These are phyloP conservation scores for Escovopsis sp. DNA, from an alignment of 2,329 filamentous ascomycete species.

Conservation along the genomic window DNA sequence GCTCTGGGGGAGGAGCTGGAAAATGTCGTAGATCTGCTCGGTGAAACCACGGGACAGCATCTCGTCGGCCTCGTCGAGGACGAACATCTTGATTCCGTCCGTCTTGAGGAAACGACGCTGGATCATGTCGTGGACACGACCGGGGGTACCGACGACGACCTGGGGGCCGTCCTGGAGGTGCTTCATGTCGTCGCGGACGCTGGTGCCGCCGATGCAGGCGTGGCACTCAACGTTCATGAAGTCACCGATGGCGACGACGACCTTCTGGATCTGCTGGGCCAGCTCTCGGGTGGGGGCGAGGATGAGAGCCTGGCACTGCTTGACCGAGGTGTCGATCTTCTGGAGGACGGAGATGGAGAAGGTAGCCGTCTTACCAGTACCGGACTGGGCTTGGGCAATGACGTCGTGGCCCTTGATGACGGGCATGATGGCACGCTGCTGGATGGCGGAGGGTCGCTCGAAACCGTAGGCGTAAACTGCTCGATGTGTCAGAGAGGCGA, in stretches of 20 bases:
- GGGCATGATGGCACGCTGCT: constrained; percentile 99
- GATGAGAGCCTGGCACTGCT: constrained; percentile 96
- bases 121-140: constrained; percentile 99
- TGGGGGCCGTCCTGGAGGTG: constrained; percentile 90
- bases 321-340: constrained; percentile 91
- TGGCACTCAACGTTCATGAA: constrained; percentile 99
- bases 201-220: constrained; percentile 97
- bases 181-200: constrained; percentile 97
- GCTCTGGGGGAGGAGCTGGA: constrained; percentile 93
- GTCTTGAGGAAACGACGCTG: constrained; percentile 95
- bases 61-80: constrained; percentile 98
- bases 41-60: constrained; percentile 99
- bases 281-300: constrained; percentile 96
- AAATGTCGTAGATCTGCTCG: constrained; percentile 99
- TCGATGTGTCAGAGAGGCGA: constrained; percentile 10
- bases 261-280: constrained; percentile 98
- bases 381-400: constrained; percentile 98
- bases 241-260: constrained; percentile 85
- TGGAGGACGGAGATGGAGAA: constrained; percentile 99
- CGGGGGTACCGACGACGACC: constrained; percentile 93
- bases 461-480: constrained; percentile 97
- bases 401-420: constrained; percentile 99
- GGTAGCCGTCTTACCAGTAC: constrained; percentile 98
- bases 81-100: constrained; percentile 98
- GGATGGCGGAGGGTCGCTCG: constrained; percentile 97